Evolutionary conservation across 2,329 filamentous ascomycete genomes (phyloP), one percentile per base, ranked within the genome.

Genomic region (Hypoxylon sp.): DNA sequence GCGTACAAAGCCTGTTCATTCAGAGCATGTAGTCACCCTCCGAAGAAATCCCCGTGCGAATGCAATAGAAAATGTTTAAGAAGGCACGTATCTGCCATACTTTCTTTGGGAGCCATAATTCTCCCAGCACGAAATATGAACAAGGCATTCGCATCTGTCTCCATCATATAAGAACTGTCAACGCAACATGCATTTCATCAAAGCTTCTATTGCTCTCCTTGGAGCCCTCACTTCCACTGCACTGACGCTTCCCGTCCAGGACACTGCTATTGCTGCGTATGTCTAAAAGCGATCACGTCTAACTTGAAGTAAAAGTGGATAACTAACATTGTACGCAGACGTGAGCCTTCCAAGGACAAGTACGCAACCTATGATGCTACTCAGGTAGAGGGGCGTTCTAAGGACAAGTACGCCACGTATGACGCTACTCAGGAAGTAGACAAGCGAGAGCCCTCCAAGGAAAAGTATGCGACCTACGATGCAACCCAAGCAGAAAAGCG

Each of bases 171-270:
- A 3, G 12, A 45, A 1, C 8, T 7, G 22, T 14, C 9, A 24
- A 53, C 5, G 5, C 40, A 60, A 53, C 3, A 59, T 60, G 56
- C 56, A 53, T 28, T 60, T 60, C 49, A 30, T 60, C 22, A 60
- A 60, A 32, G 33, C 56, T 45, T 60, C 56, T 12, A 60, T 60
- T 40, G 28, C 49, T 12, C 4, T 61, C 14, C 26, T 61, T 7
- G 58, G 58, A 42, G 58, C 44, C 20, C 58, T 61, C 30, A 30
- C 48, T 26, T 53, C 56, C 16, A 40, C 48, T 12, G 28, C 56
- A 24, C n/a, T 30, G 6, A 49, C 56, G 14, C 40, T 60, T 24
- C 56, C 56, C 2, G 40, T 53, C 2, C 48, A 51, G 32, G 56
- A 46, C 20, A 60, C 52, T 36, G 42, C 50, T 9, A 30, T 53